Evolutionary conservation across 768 basidiomycete genomes (phyloP), one percentile per base, ranked within the genome.

Genomic region (Kwoniella botswanensis): DNA sequence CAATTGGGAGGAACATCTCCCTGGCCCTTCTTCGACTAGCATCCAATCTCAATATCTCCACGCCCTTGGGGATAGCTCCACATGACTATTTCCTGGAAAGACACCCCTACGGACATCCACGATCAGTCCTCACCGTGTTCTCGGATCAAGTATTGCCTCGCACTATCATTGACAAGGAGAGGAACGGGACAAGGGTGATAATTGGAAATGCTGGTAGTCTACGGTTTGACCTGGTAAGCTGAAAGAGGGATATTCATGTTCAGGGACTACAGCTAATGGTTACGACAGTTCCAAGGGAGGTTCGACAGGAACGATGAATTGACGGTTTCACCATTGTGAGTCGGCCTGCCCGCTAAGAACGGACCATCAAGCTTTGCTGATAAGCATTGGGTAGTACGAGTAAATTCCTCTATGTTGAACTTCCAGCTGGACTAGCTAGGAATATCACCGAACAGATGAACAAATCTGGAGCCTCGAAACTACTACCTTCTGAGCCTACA

Each of bases 241-340:
- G n/a, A 17, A 9, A 1, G 3, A 35, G 7, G 21, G 18, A 42
- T 18, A 17, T 29, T 10, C n/a, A 24, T 22, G 3, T 4, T 21
- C 57, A 35, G 3, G 17, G 52, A 50, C 24, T 13, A 12, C 2
- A 60, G 26, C 59, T 43, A 10, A 42, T 6, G 17, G 65, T 74
- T 63, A 73, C 60, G 35, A 7, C 71, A 82, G 79, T 79, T 81
- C 54, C 72, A 77, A 70, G 92, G 92, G 1, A 76, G 88, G 2
- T 93, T 94, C 84, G 90, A 90, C 41, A 89, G 89, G 81, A 91
- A 93, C 79, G 92, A 94, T 81, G 90, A 92, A 74, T 86, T 93
- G 56, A 91, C 91, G 0, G 88, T 88, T 1, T 89, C 88, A 6
- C 91, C 93, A 0, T 94, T 91, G 80, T 80, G 57, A 53, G 79